A percentile compares a stretch with the other conserved stretches of the same genome.
phyloP scores from a whole-genome alignment of 75 land plant genomes.

The Selaginella tamariscina region DNA sequence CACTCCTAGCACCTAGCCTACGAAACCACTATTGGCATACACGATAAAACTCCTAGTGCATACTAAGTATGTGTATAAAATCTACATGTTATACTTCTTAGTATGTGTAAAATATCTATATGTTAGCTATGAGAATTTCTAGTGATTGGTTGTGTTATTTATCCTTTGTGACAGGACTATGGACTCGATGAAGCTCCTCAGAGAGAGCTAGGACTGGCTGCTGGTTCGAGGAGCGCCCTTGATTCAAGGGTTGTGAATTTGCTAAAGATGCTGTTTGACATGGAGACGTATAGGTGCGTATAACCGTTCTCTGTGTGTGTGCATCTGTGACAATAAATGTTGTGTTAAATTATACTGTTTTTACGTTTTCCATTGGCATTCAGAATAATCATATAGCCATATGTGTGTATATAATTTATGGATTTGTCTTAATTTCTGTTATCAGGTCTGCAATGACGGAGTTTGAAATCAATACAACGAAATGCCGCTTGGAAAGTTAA shows the following conservation, averaged over 20 bases:
- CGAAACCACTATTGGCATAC: no score
- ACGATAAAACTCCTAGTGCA: no score
- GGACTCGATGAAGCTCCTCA: slow-evolving; percentile 46
- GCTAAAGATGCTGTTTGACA: slow-evolving; percentile 82
- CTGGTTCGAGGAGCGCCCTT: slow-evolving; percentile 40
- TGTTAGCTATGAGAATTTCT: no score
- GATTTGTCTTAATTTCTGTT: background rate
- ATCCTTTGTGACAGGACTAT: slow-evolving; percentile 50
- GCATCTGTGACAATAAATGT: no score
- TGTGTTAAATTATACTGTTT: background rate
- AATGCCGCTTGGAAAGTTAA: slow-evolving; percentile 96
- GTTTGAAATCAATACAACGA: slow-evolving; percentile 91
- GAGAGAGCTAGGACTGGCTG: slow-evolving; percentile 25
- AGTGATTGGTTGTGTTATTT: background rate
- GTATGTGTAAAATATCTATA: no score
- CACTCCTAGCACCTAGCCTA: no score
- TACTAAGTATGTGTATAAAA: no score
- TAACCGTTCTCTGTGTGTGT: background rate
- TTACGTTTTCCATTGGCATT: background rate
- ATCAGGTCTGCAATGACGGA: slow-evolving; percentile 98
- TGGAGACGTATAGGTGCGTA: slow-evolving; percentile 78
- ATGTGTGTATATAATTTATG: no score
- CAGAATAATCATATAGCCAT: no score
- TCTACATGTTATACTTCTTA: no score
- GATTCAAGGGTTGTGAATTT: slow-evolving; percentile 48